Percentiles rank a stretch among this genome's conserved stretches.
Evolutionary conservation across 2,329 filamentous ascomycete species (phyloP).

Genomic region (Fonsecaea nubica): DNA sequence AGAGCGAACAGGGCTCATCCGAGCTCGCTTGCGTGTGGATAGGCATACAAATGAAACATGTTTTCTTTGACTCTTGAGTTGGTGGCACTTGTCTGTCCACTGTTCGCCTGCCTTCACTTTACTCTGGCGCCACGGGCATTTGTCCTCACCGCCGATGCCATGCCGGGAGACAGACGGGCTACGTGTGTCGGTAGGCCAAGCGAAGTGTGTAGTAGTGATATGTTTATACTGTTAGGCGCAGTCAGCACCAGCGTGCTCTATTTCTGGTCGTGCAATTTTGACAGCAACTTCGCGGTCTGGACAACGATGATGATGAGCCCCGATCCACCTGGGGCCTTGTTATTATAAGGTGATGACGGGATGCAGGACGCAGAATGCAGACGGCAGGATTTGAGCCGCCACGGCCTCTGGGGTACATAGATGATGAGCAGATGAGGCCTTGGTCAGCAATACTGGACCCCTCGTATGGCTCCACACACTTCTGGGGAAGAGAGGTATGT

Average conservation of each 20-base stretch:
- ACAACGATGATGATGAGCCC: neutral
- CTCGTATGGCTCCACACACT: neutral
- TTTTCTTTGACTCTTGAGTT: conserved; percentile 27
- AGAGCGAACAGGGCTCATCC: conserved; percentile 33
- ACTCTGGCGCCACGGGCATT: neutral
- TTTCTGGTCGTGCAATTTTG: neutral
- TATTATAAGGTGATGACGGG: neutral
- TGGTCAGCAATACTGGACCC: neutral
- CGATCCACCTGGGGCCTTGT: neutral
- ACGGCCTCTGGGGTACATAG: neutral
- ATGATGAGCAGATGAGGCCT: neutral
- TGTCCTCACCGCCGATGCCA: neutral
- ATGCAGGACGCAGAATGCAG: neutral
- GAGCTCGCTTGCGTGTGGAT: conserved; percentile 39
- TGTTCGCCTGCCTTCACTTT: neutral
- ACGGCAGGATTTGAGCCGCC: neutral
- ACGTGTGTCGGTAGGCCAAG: neutral
- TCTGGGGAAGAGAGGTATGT: neutral
- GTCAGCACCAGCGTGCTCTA: neutral
- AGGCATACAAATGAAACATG: conserved; percentile 39
- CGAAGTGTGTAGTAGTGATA: neutral
- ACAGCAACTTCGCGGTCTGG: neutral
- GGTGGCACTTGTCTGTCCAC: neutral
- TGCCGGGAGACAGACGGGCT: neutral
- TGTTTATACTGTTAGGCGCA: neutral